A percentile compares a stretch with the other conserved stretches of the same genome.
Evolutionary conservation across 2,329 filamentous ascomycete species (phyloP).

Genomic region (Penicillium sp.): DNA sequence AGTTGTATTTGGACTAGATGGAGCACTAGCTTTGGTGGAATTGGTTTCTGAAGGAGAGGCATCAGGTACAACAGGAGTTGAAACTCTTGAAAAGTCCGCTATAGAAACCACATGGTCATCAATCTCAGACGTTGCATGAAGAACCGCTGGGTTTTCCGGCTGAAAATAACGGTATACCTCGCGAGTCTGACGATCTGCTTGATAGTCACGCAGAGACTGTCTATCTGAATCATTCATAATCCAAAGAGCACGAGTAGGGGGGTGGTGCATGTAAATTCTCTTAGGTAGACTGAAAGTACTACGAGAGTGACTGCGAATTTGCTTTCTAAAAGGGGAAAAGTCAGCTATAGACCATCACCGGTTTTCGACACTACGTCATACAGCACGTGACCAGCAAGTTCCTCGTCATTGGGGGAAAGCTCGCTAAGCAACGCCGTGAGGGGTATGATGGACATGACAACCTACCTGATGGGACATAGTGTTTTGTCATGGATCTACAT

Average conservation of each 20-base stretch:
- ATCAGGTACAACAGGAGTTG: neutral
- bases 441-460: no score
- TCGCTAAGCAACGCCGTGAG: neutral
- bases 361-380: neutral
- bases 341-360: no score
- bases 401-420: neutral
- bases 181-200: slow-evolving; percentile 15
- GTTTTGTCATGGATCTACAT: no score
- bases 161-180: slow-evolving; percentile 21
- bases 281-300: neutral
- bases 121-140: slow-evolving; percentile 5
- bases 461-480: no score
- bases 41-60: neutral
- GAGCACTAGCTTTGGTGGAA: neutral
- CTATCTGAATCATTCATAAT: neutral
- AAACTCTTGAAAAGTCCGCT: neutral
- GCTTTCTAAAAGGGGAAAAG: no score
- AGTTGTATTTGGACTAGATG: slow-evolving; percentile 11
- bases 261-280: neutral
- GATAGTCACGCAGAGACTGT: neutral
- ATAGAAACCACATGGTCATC: slow-evolving; percentile 1
- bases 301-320: neutral
- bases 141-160: slow-evolving; percentile 8
- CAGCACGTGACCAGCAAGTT: neutral
- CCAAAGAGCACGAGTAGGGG: neutral